These are phyloP conservation scores for Panicum virgatum DNA, from an alignment of 202 grass and related monocot genomes.

Conservation along the genomic window DNA sequence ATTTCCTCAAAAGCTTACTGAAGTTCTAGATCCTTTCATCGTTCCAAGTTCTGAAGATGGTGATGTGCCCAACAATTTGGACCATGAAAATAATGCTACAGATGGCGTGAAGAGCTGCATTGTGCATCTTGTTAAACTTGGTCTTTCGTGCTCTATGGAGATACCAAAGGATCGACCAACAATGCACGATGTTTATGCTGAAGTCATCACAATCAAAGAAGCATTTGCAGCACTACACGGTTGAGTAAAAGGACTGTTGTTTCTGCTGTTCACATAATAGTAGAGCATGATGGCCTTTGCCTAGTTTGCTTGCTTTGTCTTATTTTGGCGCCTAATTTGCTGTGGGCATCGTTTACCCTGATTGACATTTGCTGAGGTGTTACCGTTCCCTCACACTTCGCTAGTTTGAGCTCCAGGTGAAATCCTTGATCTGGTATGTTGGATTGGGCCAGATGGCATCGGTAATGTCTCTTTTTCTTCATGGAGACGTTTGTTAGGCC, in stretches of 20 bases:
- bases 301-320: too few relatives aligned
- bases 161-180: conserved; percentile 30
- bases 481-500: too few relatives aligned
- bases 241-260: not conserved
- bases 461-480: too few relatives aligned
- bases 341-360: too few relatives aligned
- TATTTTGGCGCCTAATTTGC: too few relatives aligned
- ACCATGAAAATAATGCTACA: not conserved
- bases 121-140: conserved; percentile 26
- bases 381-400: too few relatives aligned
- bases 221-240: not conserved
- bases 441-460: too few relatives aligned
- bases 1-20: conserved; percentile 34
- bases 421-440: too few relatives aligned
- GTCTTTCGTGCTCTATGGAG: conserved; percentile 33
- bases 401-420: too few relatives aligned
- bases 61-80: not conserved
- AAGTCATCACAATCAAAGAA: conserved; percentile 27
- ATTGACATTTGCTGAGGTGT: too few relatives aligned
- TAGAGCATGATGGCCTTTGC: too few relatives aligned
- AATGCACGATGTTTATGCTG: conserved; percentile 28
- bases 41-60: not conserved
- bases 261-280: too few relatives aligned
- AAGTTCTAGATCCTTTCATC: conserved; percentile 38
- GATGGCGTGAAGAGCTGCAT: conserved; percentile 4